Percentiles rank a stretch among this genome's conserved stretches.
Evolutionary conservation across 345 rosid genomes (phyloP).

Genomic region (Trapa incisa): DNA sequence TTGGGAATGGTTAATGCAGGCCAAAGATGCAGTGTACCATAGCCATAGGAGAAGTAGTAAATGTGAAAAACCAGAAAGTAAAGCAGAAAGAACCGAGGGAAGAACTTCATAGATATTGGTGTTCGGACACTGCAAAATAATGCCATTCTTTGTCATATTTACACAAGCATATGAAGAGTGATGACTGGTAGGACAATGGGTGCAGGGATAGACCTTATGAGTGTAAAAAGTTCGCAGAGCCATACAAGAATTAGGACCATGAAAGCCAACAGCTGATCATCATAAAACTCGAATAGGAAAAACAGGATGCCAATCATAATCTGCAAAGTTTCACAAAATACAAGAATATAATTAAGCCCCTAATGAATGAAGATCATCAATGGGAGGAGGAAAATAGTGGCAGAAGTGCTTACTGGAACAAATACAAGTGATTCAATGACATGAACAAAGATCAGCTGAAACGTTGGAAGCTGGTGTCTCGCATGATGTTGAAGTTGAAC

Average conservation of each 20-base stretch:
- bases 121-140: conserved; percentile 77
- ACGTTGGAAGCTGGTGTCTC: conserved; percentile 88
- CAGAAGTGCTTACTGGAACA: conserved; percentile 59
- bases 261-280: conserved; percentile 97
- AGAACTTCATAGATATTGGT: conserved; percentile 97
- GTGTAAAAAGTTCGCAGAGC: conserved; percentile 90
- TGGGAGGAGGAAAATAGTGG: neutral
- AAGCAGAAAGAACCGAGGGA: conserved; percentile 93
- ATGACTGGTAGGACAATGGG: neutral
- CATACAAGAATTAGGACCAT: conserved; percentile 96
- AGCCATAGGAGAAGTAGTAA: conserved; percentile 85
- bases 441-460: conserved; percentile 96
- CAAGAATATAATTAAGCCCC: neutral
- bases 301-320: conserved; percentile 97
- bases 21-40: conserved; percentile 38
- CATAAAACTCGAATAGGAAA: conserved; percentile 93
- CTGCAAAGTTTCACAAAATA: conserved; percentile 35
- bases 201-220: conserved; percentile 59
- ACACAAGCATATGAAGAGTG: neutral
- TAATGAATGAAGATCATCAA: neutral
- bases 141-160: conserved; percentile 1
- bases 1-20: too few relatives aligned
- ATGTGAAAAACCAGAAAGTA: conserved; percentile 98
- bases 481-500: conserved; percentile 99
- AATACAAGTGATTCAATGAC: conserved; percentile 95